These are phyloP conservation scores for Paraglomus occultum DNA, from an alignment of 192 early-diverging fungal genomes.

Conservation along the genomic window DNA sequence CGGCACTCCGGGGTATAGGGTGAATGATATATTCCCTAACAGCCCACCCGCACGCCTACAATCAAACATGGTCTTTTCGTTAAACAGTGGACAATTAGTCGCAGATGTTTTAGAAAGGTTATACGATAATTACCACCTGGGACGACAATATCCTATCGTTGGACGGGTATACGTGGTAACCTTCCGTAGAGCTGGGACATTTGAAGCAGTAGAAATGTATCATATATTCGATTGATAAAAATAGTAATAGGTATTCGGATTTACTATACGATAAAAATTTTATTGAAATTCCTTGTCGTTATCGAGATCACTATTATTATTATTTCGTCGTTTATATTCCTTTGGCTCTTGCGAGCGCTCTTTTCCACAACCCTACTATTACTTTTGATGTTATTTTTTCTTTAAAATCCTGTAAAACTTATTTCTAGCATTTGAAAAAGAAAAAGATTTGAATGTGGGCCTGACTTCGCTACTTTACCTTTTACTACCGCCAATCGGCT, in stretches of 20 bases:
- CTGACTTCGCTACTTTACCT: no score
- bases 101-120: background rate
- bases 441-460: no score
- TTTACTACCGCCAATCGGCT: no score
- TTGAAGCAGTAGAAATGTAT: background rate
- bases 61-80: slow-evolving; percentile 7
- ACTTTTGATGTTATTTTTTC: no score
- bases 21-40: background rate
- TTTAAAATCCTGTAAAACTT: no score
- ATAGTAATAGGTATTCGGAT: background rate
- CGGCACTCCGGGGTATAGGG: background rate
- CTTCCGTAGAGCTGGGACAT: background rate
- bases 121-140: background rate
- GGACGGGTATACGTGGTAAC: background rate
- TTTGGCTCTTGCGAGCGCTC: no score
- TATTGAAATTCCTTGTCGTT: no score
- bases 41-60: background rate
- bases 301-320: no score
- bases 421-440: no score
- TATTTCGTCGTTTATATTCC: no score
- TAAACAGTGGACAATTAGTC: background rate
- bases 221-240: slow-evolving; percentile 3
- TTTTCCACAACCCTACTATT: no score
- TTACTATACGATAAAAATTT: no score
- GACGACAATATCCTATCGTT: slow-evolving; percentile 2